Conservation (phyloP, 2,329 filamentous ascomycete genomes). For the Aspergillus phoenicis region DNA sequence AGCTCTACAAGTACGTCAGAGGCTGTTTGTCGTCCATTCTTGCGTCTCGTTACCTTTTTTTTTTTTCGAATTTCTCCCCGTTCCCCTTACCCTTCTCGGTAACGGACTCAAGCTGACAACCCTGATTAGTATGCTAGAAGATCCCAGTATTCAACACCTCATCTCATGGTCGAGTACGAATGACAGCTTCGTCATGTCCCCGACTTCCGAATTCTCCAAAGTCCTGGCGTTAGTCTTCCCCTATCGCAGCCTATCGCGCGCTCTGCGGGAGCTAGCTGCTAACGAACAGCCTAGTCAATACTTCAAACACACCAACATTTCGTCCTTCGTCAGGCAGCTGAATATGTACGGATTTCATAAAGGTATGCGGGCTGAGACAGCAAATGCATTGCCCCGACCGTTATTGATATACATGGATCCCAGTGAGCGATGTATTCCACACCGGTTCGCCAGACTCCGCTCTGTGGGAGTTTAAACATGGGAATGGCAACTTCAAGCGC, state of each 20-base stretch:
- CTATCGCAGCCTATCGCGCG: not conserved
- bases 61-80: no score
- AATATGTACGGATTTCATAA: slow-evolving; percentile 99
- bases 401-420: slow-evolving; percentile 14
- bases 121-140: slow-evolving; percentile 83
- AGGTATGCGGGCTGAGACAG: slow-evolving; percentile 58
- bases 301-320: slow-evolving; percentile 99
- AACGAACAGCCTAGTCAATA: slow-evolving; percentile 72
- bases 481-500: slow-evolving; percentile 93
- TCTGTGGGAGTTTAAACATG: slow-evolving; percentile 98
- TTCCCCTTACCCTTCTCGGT: no score
- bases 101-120: slow-evolving; percentile 21
- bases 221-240: slow-evolving; percentile 78
- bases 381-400: slow-evolving; percentile 1
- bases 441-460: slow-evolving; percentile 90
- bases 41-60: not conserved
- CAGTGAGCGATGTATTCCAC: slow-evolving; percentile 98
- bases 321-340: slow-evolving; percentile 93
- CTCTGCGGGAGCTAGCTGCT: slow-evolving; percentile 1
- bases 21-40: not conserved
- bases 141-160: slow-evolving; percentile 86
- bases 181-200: slow-evolving; percentile 99
- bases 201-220: slow-evolving; percentile 95
- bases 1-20: slow-evolving; percentile 84
- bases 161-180: slow-evolving; percentile 94